phyloP scores from a whole-genome alignment of 176 grass and related monocot genomes.

The Chrysopogon serrulatus region DNA sequence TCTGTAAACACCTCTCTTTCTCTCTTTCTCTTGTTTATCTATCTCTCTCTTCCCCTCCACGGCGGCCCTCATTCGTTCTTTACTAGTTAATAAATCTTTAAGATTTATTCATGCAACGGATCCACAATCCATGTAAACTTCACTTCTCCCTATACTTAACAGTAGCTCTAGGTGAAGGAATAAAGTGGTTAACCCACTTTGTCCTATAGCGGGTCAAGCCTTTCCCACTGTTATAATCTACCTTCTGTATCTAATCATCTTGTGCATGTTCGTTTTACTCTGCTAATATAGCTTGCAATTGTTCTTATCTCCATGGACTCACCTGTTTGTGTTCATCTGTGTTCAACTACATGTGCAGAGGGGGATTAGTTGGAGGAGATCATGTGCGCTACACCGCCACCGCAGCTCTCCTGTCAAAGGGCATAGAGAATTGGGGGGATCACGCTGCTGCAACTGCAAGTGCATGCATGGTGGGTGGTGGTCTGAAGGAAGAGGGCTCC shows the following conservation, averaged over 20 bases:
- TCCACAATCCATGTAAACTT: slow-evolving; percentile 17
- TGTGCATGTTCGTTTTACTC: slow-evolving; percentile 21
- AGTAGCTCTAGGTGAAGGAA: slow-evolving; percentile 25
- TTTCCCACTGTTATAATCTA: slow-evolving; percentile 19
- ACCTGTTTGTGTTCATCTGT: slow-evolving; percentile 15
- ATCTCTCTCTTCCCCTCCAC: not conserved
- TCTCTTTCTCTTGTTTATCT: slow-evolving; percentile 11
- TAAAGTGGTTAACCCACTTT: slow-evolving; percentile 53
- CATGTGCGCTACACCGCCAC: slow-evolving; percentile 46
- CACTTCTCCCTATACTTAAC: slow-evolving; percentile 17
- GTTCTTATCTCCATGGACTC: slow-evolving; percentile 42
- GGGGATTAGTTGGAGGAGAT: slow-evolving; percentile 55
- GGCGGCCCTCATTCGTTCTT: not conserved
- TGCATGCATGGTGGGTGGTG: slow-evolving; percentile 19
- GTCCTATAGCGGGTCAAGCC: slow-evolving; percentile 40
- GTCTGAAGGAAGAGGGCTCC: slow-evolving; percentile 40
- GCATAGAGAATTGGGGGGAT: slow-evolving; percentile 56
- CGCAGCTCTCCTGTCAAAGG: slow-evolving; percentile 48
- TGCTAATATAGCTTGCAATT: slow-evolving; percentile 28
- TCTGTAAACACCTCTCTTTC: slow-evolving; percentile 47
- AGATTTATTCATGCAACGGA: not conserved
- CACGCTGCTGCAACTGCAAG: slow-evolving; percentile 1
- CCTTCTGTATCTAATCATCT: slow-evolving; percentile 27
- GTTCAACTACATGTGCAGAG: slow-evolving; percentile 32
- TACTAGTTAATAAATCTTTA: not conserved